These are phyloP conservation scores for Polygonum aviculare DNA, from an alignment of 148 eudicot species.

Conservation along the genomic window DNA sequence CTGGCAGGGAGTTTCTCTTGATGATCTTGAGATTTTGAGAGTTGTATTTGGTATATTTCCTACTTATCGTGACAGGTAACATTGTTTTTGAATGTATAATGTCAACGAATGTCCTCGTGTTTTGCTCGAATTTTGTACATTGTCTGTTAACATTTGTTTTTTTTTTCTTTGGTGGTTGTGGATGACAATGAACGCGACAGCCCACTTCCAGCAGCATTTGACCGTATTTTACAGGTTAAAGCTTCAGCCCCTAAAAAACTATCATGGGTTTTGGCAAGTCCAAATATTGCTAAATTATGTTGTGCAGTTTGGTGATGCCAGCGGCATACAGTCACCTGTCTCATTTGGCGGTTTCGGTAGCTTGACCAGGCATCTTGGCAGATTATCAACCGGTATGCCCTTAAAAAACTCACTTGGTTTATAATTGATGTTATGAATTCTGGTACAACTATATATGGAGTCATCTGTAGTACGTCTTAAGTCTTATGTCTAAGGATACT, in stretches of 20 bases:
- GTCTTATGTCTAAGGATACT: not conserved
- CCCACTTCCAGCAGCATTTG: slow-evolving; percentile 88
- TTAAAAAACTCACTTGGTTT: not conserved
- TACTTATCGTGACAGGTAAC: slow-evolving; percentile 92
- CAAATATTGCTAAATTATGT: slow-evolving; percentile 20
- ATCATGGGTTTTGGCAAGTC: slow-evolving; percentile 18
- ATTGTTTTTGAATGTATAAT: not conserved
- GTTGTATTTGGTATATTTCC: slow-evolving; percentile 94
- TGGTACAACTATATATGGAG: too few relatives aligned
- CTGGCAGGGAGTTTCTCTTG: slow-evolving; percentile 71
- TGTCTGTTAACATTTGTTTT: not conserved
- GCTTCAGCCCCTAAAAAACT: slow-evolving; percentile 19
- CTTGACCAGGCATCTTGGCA: slow-evolving; percentile 91
- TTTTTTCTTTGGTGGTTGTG: slow-evolving; percentile 8
- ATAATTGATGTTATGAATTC: too few relatives aligned
- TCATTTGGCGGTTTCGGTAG: slow-evolving; percentile 99
- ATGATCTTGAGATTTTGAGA: slow-evolving; percentile 79
- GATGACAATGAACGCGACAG: slow-evolving; percentile 30
- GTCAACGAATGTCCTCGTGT: not conserved
- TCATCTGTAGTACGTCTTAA: too few relatives aligned
- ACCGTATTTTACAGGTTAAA: slow-evolving; percentile 84
- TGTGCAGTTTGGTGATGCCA: slow-evolving; percentile 98
- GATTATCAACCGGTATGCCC: slow-evolving; percentile 66
- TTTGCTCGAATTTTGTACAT: not conserved
- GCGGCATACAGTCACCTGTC: slow-evolving; percentile 97